A percentile compares a stretch with the other conserved stretches of the same genome.
Evolutionary conservation across 768 basidiomycete species (phyloP).

Genomic region (Kwoniella heveanensis): DNA sequence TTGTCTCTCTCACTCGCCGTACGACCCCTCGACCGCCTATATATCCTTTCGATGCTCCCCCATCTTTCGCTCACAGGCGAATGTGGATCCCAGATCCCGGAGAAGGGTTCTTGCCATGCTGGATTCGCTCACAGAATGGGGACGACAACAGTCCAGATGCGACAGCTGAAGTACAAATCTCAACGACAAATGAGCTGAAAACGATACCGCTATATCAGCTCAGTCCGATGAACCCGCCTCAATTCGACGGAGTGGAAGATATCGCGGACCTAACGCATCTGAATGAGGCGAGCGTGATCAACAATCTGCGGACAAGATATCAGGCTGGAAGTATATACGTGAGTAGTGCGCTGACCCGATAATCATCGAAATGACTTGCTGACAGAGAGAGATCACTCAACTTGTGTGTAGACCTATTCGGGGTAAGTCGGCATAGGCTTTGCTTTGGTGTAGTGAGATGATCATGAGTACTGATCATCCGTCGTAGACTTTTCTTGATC

Average conservation of each 20-base stretch:
- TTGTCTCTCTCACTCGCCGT: constrained; percentile 13
- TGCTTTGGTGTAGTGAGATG: neutral
- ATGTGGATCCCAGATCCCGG: constrained; percentile 94
- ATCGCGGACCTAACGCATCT: constrained; percentile 97
- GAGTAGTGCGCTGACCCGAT: constrained; percentile 11
- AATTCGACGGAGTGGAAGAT: constrained; percentile 96
- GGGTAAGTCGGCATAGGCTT: constrained; percentile 18
- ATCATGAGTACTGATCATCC: constrained; percentile 59
- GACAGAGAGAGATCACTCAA: constrained; percentile 4
- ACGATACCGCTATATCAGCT: constrained; percentile 75
- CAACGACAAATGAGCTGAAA: constrained; percentile 75
- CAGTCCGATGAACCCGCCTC: constrained; percentile 97
- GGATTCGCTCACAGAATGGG: constrained; percentile 72
- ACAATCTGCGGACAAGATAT: constrained; percentile 89
- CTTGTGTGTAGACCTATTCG: constrained; percentile 42
- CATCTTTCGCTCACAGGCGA: constrained; percentile 58
- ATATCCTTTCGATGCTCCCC: constrained; percentile 14
- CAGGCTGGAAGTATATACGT: constrained; percentile 63
- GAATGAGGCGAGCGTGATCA: constrained; percentile 98
- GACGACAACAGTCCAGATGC: constrained; percentile 60
- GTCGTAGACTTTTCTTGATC: constrained; percentile 97
- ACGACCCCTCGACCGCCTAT: constrained; percentile 8
- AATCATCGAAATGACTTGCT: neutral
- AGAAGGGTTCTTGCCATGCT: constrained; percentile 91
- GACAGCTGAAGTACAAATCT: constrained; percentile 78